These are phyloP conservation scores for Naganishia cerealis DNA, from an alignment of 1,284 basidiomycete genomes.

Conservation along the genomic window DNA sequence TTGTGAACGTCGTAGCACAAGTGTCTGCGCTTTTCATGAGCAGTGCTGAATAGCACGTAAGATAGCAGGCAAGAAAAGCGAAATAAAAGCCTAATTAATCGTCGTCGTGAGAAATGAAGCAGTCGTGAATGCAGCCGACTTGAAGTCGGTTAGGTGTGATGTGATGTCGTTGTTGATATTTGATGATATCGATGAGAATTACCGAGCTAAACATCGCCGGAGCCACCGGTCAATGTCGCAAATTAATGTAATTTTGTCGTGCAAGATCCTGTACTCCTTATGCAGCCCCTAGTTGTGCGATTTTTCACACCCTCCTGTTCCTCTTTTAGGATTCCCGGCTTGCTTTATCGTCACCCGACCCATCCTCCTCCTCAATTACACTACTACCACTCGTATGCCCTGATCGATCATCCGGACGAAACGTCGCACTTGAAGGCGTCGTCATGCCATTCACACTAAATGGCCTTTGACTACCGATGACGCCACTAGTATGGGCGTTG, in stretches of 20 bases:
- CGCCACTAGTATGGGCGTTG: constrained; percentile 15
- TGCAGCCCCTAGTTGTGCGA: not conserved
- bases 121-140: not conserved
- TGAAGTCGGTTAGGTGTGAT: not conserved
- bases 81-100: constrained; percentile 1
- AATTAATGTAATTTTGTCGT: not conserved
- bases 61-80: not conserved
- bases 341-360: not conserved
- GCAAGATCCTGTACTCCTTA: not conserved
- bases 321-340: not conserved
- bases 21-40: not conserved
- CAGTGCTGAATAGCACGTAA: not conserved
- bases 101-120: not conserved
- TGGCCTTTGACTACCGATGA: constrained; percentile 32
- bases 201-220: no score
- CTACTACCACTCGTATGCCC: constrained; percentile 33
- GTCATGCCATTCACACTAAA: constrained; percentile 15
- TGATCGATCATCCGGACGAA: constrained; percentile 22
- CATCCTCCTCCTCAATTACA: constrained; percentile 33
- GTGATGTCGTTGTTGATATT: no score
- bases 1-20: not conserved
- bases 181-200: no score
- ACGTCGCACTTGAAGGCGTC: not conserved
- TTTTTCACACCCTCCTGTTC: not conserved
- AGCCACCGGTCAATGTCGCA: not conserved